Evolutionary conservation across 345 rosid genomes (phyloP).

Genomic region (Conringia planisiliqua): DNA sequence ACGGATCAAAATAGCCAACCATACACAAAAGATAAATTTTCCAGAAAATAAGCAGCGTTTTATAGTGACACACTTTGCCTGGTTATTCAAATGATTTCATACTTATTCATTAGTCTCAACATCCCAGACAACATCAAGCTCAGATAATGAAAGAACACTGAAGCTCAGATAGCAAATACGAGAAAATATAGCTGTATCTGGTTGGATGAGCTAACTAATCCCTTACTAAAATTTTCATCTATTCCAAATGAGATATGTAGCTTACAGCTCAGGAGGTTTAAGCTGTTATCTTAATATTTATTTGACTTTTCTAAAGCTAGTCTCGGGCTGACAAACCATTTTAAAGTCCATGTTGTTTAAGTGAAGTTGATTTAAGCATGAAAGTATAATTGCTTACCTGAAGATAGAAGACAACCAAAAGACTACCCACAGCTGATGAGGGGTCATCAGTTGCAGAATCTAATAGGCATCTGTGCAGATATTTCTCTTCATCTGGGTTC

Average conservation of each 20-base stretch:
- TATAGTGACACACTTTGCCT: not conserved
- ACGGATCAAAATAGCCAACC: not conserved
- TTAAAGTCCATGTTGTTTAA: not conserved
- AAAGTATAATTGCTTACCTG: slow-evolving; percentile 53
- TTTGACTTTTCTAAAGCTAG: slow-evolving; percentile 5
- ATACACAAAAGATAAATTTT: not conserved
- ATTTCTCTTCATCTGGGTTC: slow-evolving; percentile 88
- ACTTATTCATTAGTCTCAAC: slow-evolving; percentile 7
- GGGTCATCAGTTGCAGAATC: slow-evolving; percentile 78
- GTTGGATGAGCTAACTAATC: not conserved
- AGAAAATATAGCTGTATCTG: not conserved
- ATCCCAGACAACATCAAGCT: not conserved
- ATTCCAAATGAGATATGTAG: not conserved
- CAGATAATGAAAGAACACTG: not conserved
- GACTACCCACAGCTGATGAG: slow-evolving; percentile 66
- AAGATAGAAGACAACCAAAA: slow-evolving; percentile 81
- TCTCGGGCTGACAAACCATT: not conserved
- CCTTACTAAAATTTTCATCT: not conserved
- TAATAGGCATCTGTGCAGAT: slow-evolving; percentile 68
- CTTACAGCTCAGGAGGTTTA: not conserved
- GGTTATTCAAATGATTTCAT: not conserved
- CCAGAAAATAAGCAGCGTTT: not conserved
- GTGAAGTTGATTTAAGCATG: not conserved
- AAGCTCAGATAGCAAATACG: not conserved
- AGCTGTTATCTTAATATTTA: not conserved